Conservation (phyloP, 257 asterid species). For the Jacaranda mimosifolia region DNA sequence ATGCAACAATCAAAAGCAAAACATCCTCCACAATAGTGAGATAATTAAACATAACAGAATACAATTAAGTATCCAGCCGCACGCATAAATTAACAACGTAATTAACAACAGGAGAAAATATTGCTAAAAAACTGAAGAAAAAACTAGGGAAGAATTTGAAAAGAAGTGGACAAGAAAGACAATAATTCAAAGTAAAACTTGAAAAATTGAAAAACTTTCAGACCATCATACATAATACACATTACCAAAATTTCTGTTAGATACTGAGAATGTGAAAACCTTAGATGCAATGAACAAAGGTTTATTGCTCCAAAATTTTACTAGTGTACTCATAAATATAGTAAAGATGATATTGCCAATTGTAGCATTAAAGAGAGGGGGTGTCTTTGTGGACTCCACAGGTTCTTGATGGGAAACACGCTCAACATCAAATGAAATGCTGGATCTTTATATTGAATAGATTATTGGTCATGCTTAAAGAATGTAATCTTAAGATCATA, state of each 20-base stretch:
- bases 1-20: constrained; percentile 31
- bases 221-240: neutral
- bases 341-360: too few species aligned
- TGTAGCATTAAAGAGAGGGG: too few species aligned
- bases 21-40: neutral
- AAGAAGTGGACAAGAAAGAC: neutral
- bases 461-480: too few species aligned
- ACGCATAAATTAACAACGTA: neutral
- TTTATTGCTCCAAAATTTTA: neutral
- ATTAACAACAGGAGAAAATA: neutral
- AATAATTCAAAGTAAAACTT: neutral
- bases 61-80: constrained; percentile 18
- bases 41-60: constrained; percentile 7
- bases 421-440: too few species aligned
- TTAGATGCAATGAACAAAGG: constrained; percentile 8
- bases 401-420: too few species aligned
- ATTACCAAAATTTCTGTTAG: neutral
- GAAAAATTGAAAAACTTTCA: neutral
- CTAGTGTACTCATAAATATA: too few species aligned
- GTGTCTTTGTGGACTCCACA: too few species aligned
- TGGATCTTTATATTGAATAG: too few species aligned
- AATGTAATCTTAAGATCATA: too few species aligned
- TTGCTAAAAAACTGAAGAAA: constrained; percentile 5
- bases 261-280: constrained; percentile 1
- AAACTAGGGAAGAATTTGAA: neutral